Percentiles rank a stretch among this genome's conserved stretches.
Conservation (phyloP, 768 basidiomycete species). For the Amanita thiersii region DNA sequence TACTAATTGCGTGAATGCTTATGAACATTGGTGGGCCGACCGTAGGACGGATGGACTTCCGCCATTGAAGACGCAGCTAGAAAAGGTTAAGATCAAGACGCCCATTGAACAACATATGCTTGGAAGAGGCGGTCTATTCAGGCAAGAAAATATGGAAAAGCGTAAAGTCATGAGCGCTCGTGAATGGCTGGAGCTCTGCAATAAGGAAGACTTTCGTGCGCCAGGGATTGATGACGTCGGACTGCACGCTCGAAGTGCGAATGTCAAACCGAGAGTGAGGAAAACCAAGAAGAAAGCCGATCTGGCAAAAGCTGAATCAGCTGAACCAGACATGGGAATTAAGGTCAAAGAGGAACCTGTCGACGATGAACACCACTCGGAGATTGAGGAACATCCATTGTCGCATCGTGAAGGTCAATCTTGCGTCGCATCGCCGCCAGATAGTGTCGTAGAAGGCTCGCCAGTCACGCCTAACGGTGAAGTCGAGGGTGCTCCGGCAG, state of each 20-base stretch:
- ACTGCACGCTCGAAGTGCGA: slow-evolving; percentile 33
- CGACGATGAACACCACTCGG: slow-evolving; percentile 24
- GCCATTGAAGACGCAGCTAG: slow-evolving; percentile 60
- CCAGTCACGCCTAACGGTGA: slow-evolving; percentile 21
- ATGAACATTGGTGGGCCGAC: slow-evolving; percentile 17
- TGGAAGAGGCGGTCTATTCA: slow-evolving; percentile 79
- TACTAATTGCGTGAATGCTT: slow-evolving; percentile 10
- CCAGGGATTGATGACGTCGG: slow-evolving; percentile 69
- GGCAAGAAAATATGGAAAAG: slow-evolving; percentile 88
- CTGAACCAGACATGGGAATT: slow-evolving; percentile 31
- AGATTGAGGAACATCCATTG: slow-evolving; percentile 13
- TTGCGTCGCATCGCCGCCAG: slow-evolving; percentile 31
- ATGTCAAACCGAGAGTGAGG: slow-evolving; percentile 22
- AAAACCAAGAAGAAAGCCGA: slow-evolving; percentile 37
- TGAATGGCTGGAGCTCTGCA: slow-evolving; percentile 80
- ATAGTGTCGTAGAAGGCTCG: slow-evolving; percentile 22
- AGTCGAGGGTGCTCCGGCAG: slow-evolving; percentile 10
- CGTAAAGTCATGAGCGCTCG: slow-evolving; percentile 75
- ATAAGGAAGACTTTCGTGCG: slow-evolving; percentile 61
- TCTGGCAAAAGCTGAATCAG: slow-evolving; percentile 28
- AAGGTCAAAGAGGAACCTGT: slow-evolving; percentile 41
- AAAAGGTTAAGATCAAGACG: slow-evolving; percentile 67
- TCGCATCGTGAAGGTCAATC: slow-evolving; percentile 15
- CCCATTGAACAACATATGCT: slow-evolving; percentile 94
- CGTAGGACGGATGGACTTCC: slow-evolving; percentile 67